Percentiles rank a stretch among this genome's conserved stretches.
phyloP scores from a whole-genome alignment of 1,139 yeast species.

The Wickerhamomyces sp. region DNA sequence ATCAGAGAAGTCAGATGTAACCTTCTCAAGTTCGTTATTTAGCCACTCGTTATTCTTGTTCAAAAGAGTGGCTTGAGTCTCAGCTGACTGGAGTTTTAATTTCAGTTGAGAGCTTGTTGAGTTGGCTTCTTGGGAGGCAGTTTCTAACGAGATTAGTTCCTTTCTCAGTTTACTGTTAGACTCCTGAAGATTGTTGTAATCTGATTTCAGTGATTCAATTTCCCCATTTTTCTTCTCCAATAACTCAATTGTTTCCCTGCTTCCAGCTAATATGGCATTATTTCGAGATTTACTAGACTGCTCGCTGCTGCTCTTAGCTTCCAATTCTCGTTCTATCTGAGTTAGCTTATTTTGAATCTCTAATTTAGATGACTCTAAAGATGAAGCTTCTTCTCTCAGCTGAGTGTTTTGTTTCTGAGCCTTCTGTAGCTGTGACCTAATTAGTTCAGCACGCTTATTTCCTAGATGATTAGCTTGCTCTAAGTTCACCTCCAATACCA shows the following conservation, averaged over 20 bases:
- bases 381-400: slow-evolving; percentile 28
- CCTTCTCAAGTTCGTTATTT: slow-evolving; percentile 31
- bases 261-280: slow-evolving; percentile 31
- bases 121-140: slow-evolving; percentile 30
- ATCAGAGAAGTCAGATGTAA: slow-evolving; percentile 31
- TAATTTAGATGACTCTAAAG: slow-evolving; percentile 27
- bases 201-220: slow-evolving; percentile 44
- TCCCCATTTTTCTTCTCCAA: slow-evolving; percentile 45
- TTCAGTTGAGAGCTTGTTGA: slow-evolving; percentile 32
- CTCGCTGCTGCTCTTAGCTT: slow-evolving; percentile 8
- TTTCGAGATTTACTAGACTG: slow-evolving; percentile 14
- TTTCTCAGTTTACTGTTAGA: slow-evolving; percentile 44
- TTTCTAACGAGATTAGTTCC: slow-evolving; percentile 35
- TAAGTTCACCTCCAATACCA: slow-evolving; percentile 46
- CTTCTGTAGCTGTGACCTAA: slow-evolving; percentile 29
- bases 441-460: slow-evolving; percentile 29
- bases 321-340: slow-evolving; percentile 25
- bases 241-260: slow-evolving; percentile 34
- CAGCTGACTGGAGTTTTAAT: slow-evolving; percentile 33
- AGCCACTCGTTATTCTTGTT: slow-evolving; percentile 35
- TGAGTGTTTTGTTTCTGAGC: slow-evolving; percentile 27
- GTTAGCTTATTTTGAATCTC: slow-evolving; percentile 28
- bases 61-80: slow-evolving; percentile 34
- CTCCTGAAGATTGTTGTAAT: slow-evolving; percentile 45
- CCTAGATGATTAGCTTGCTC: slow-evolving; percentile 48